Evolutionary conservation across 225 moss, liverwort and hornwort genomes (phyloP).

Genomic region (Takakia lepidozioides): DNA sequence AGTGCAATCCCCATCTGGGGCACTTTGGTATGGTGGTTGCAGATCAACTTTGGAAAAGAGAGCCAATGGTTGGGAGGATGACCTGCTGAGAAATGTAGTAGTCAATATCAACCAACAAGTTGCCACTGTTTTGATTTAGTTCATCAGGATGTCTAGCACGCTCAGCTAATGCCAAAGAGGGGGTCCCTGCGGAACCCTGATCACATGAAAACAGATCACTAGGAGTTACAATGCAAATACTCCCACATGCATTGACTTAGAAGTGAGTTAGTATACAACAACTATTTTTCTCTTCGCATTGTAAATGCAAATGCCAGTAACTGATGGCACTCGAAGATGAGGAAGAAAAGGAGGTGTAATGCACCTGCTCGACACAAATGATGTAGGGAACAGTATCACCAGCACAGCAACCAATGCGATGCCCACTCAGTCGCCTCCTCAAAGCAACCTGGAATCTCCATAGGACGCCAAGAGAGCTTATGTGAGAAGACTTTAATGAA

Average conservation of each 20-base stretch:
- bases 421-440: constrained; percentile 72
- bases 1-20: no score
- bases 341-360: no score
- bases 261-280: no score
- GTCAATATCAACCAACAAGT: constrained; percentile 82
- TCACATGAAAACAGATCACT: neutral
- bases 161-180: constrained; percentile 62
- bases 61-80: no score
- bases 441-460: constrained; percentile 61
- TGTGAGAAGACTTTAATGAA: no score
- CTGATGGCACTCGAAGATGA: no score
- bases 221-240: no score
- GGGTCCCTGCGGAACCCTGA: constrained; percentile 55
- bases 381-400: constrained; percentile 94
- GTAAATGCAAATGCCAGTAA: no score
- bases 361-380: constrained; percentile 89
- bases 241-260: no score
- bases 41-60: no score
- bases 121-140: constrained; percentile 62
- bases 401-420: constrained; percentile 60
- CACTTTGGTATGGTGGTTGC: no score
- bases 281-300: no score
- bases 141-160: constrained; percentile 99
- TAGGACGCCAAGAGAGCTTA: neutral
- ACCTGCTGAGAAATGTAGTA: constrained; percentile 98